Evolutionary conservation across 1,284 basidiomycete genomes (phyloP).

Genomic region (Porogramme epimiltina): DNA sequence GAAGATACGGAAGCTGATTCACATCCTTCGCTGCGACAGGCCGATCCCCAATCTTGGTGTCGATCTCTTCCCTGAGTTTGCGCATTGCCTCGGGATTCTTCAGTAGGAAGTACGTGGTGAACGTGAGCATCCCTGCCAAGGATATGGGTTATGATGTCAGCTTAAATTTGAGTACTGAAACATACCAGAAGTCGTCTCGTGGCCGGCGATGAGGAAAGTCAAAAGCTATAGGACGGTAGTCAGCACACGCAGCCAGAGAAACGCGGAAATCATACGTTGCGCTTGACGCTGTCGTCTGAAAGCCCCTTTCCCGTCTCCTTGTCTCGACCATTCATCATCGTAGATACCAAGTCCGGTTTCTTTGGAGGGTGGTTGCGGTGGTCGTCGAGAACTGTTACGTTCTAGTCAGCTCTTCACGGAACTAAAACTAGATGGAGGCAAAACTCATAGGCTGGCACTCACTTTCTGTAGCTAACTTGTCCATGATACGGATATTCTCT

Average conservation of each 20-base stretch:
- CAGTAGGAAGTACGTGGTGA: constrained; percentile 44
- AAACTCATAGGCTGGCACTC: neutral
- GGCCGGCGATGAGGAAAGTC: constrained; percentile 54
- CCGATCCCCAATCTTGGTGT: constrained; percentile 41
- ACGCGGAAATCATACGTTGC: constrained; percentile 34
- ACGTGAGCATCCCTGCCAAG: constrained; percentile 37
- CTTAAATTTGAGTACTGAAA: neutral
- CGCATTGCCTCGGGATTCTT: constrained; percentile 44
- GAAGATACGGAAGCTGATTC: constrained; percentile 44
- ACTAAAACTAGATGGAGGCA: neutral
- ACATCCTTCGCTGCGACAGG: constrained; percentile 40
- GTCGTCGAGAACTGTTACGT: constrained; percentile 40
- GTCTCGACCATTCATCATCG: constrained; percentile 46
- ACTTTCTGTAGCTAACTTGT: constrained; percentile 42
- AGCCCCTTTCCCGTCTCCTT: constrained; percentile 43
- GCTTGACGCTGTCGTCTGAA: constrained; percentile 41
- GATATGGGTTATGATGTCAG: neutral
- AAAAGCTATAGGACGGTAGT: constrained; percentile 34
- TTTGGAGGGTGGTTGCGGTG: constrained; percentile 36
- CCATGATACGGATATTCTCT: constrained; percentile 39
- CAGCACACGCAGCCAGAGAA: neutral
- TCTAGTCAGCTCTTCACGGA: too few species aligned
- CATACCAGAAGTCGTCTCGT: constrained; percentile 46
- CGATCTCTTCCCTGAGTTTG: constrained; percentile 49
- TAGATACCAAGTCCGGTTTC: constrained; percentile 44